phyloP scores from a whole-genome alignment of 1,284 basidiomycete species.

The Serendipita sp. region DNA sequence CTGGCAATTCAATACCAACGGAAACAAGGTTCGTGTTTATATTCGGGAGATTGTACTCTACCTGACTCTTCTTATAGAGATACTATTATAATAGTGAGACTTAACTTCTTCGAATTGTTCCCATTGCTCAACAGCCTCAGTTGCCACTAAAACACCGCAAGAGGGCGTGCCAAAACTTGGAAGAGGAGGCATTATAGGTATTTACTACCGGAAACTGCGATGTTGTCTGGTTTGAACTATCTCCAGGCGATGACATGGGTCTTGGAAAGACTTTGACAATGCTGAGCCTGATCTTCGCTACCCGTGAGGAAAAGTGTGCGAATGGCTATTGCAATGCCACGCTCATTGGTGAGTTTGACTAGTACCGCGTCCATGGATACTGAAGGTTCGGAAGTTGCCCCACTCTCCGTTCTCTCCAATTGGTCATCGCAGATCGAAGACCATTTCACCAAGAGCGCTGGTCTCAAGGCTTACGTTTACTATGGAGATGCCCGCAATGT shows the following conservation, averaged over 20 bases:
- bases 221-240: background rate
- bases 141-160: slow-evolving; percentile 70
- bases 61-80: slow-evolving; percentile 21
- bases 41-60: background rate
- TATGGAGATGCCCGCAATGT: slow-evolving; percentile 54
- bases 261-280: slow-evolving; percentile 73
- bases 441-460: slow-evolving; percentile 43
- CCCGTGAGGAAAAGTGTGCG: slow-evolving; percentile 41
- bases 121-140: slow-evolving; percentile 21
- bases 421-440: slow-evolving; percentile 83
- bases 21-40: slow-evolving; percentile 31
- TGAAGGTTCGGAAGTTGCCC: slow-evolving; percentile 44
- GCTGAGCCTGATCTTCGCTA: slow-evolving; percentile 61
- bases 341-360: slow-evolving; percentile 48
- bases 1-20: slow-evolving; percentile 54
- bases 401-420: slow-evolving; percentile 77
- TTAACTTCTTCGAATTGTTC: background rate
- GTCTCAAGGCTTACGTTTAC: slow-evolving; percentile 47
- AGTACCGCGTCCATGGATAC: background rate
- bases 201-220: background rate
- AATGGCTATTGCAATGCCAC: slow-evolving; percentile 41
- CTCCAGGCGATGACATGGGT: background rate
- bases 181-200: slow-evolving; percentile 43
- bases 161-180: slow-evolving; percentile 51
- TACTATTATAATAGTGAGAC: slow-evolving; percentile 54